Conservation (phyloP, 305 asterid genomes). For the Solanum hybrid region DNA sequence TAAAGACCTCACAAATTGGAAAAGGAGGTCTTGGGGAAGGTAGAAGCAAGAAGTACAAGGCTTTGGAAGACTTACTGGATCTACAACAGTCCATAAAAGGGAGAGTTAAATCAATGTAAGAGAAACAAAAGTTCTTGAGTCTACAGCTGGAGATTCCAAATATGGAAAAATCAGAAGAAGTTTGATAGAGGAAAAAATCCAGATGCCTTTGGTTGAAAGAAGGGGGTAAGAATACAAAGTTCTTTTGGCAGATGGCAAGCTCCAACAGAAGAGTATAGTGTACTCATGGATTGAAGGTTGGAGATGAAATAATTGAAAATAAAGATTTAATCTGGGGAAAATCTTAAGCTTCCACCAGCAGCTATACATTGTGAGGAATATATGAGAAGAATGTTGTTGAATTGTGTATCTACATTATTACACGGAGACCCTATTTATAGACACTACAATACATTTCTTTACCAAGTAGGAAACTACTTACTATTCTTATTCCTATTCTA, state of each 20-base stretch:
- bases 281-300: not conserved
- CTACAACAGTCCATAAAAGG: not conserved
- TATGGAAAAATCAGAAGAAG: not conserved
- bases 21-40: not conserved
- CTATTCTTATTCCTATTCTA: not conserved
- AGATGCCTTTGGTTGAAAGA: not conserved
- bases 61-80: not conserved
- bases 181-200: not conserved
- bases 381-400: not conserved
- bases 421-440: not conserved
- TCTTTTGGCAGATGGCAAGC: too few relatives aligned
- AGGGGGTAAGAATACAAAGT: too few relatives aligned
- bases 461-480: not conserved
- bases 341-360: not conserved
- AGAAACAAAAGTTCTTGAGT: not conserved
- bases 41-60: not conserved
- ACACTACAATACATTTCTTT: not conserved
- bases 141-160: too few relatives aligned
- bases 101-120: not conserved
- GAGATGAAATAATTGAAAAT: not conserved
- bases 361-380: not conserved
- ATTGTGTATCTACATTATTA: not conserved
- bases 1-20: not conserved
- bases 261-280: not conserved
- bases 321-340: not conserved